A percentile compares a stretch with the other conserved stretches of the same genome.
Conservation (phyloP, 768 basidiomycete species). For the Multifurca ochricompacta region DNA sequence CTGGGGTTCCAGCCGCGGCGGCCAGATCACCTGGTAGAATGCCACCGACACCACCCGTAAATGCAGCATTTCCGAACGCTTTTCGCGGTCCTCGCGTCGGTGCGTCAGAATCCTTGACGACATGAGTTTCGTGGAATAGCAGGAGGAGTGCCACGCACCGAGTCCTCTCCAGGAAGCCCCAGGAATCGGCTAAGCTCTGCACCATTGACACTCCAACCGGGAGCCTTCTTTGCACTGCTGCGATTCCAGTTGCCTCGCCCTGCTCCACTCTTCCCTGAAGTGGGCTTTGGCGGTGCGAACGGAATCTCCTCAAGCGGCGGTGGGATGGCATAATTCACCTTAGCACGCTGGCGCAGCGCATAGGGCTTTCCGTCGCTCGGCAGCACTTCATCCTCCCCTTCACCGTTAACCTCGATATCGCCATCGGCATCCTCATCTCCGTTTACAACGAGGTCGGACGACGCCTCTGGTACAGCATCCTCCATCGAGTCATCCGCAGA, state of each 20-base stretch:
- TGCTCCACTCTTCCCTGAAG: slow-evolving; percentile 24
- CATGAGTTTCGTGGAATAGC: background rate
- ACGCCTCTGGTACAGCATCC: slow-evolving; percentile 55
- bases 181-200: slow-evolving; percentile 74
- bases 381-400: slow-evolving; percentile 37
- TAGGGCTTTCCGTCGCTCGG: slow-evolving; percentile 56
- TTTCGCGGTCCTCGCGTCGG: slow-evolving; percentile 64
- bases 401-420: slow-evolving; percentile 33
- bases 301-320: slow-evolving; percentile 70
- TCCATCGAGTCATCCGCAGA: slow-evolving; percentile 35
- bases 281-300: slow-evolving; percentile 36
- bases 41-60: slow-evolving; percentile 44
- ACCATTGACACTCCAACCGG: slow-evolving; percentile 74
- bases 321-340: slow-evolving; percentile 76
- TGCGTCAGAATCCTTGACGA: slow-evolving; percentile 59
- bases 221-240: slow-evolving; percentile 37
- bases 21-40: slow-evolving; percentile 59
- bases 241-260: slow-evolving; percentile 29
- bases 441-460: slow-evolving; percentile 34
- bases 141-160: slow-evolving; percentile 31
- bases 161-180: slow-evolving; percentile 67
- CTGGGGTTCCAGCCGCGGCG: slow-evolving; percentile 66
- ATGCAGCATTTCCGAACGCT: slow-evolving; percentile 41
- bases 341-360: slow-evolving; percentile 50
- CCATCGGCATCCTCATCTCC: slow-evolving; percentile 35